These are phyloP conservation scores for Fonsecaea nubica DNA, from an alignment of 2,329 filamentous ascomycete genomes.

Conservation along the genomic window DNA sequence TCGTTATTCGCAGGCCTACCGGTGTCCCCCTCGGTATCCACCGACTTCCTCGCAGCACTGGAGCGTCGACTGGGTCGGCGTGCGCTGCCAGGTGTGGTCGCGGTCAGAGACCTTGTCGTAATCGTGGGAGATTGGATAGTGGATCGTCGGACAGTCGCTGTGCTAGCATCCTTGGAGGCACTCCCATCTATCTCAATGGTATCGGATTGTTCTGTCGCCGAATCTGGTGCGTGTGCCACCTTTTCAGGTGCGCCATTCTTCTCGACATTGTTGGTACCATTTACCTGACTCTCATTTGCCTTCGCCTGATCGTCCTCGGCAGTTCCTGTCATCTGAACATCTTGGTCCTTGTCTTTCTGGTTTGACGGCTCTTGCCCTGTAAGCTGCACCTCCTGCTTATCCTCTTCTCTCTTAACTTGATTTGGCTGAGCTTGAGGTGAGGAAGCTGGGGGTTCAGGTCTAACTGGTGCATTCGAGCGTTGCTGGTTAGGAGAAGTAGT, in stretches of 20 bases:
- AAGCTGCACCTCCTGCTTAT: neutral
- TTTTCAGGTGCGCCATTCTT: conserved; percentile 3
- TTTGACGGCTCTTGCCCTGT: neutral
- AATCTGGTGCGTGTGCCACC: neutral
- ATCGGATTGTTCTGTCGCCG: conserved; percentile 19
- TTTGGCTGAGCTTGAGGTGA: conserved; percentile 2
- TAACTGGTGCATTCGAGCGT: neutral
- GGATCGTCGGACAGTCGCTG: conserved; percentile 12
- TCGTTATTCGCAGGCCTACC: neutral
- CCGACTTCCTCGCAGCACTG: conserved; percentile 27
- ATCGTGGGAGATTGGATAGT: conserved; percentile 31
- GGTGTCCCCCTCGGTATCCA: conserved; percentile 23
- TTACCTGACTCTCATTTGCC: conserved; percentile 8
- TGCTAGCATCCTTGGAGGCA: conserved; percentile 20
- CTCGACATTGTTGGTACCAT: conserved; percentile 8
- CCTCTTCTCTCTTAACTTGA: neutral
- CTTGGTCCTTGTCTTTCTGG: conserved; percentile 4
- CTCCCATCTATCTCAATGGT: conserved; percentile 30
- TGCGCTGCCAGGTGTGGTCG: conserved; percentile 28
- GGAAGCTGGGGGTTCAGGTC: neutral
- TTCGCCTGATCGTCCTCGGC: conserved; percentile 1
- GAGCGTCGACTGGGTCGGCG: conserved; percentile 31
- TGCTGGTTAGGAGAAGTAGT: neutral
- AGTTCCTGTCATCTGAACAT: conserved; percentile 23
- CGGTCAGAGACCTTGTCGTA: conserved; percentile 26